Evolutionary conservation across 306 rosid species (phyloP).

Genomic region (Rosa chinensis): DNA sequence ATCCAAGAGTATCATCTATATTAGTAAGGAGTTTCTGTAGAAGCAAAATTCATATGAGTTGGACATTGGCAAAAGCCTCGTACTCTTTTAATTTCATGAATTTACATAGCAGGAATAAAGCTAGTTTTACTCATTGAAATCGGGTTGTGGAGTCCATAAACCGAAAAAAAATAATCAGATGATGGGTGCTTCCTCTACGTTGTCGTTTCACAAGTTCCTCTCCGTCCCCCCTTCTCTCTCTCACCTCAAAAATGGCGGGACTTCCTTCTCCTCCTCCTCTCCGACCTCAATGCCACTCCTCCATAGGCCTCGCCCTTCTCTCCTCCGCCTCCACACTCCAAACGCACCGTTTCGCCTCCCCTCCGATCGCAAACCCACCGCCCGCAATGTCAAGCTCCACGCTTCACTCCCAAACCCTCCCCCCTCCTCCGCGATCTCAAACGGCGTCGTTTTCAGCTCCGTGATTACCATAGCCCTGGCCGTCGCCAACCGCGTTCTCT

Average conservation of each 20-base stretch:
- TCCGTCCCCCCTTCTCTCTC: neutral
- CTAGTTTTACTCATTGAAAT: no score
- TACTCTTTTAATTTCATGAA: no score
- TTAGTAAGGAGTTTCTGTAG: no score
- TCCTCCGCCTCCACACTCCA: conserved; percentile 5
- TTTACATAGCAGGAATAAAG: no score
- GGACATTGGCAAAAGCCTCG: no score
- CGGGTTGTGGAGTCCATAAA: no score
- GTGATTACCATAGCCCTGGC: conserved; percentile 47
- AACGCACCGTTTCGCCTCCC: conserved; percentile 24
- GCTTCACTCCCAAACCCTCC: conserved; percentile 38
- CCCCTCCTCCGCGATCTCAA: conserved; percentile 26
- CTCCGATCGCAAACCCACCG: conserved; percentile 23
- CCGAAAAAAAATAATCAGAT: neutral
- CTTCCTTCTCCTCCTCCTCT: neutral
- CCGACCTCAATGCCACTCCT: conserved; percentile 16
- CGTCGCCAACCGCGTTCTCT: conserved; percentile 78
- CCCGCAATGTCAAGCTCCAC: conserved; percentile 29
- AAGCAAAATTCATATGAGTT: no score
- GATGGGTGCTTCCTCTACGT: conserved; percentile 22
- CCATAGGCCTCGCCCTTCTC: neutral
- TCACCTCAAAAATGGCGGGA: conserved; percentile 16
- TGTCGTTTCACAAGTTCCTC: conserved; percentile 7
- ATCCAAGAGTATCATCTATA: no score
- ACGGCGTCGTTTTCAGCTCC: conserved; percentile 40